A percentile compares a stretch with the other conserved stretches of the same genome.
Conservation (phyloP, 257 asterid genomes). For the Striga asiatica region DNA sequence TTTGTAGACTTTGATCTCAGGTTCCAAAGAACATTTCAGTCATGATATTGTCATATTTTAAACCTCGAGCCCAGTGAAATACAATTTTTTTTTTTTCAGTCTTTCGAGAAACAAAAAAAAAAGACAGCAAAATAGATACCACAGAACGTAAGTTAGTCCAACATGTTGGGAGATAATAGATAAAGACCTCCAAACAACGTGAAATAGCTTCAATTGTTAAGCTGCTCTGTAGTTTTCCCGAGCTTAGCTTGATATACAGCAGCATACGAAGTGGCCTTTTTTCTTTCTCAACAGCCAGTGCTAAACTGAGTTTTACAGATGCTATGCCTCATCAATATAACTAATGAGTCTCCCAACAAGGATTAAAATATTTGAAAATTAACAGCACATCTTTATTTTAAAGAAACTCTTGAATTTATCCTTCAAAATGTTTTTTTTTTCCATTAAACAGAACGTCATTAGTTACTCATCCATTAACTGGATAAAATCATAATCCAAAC, state of each 20-base stretch:
- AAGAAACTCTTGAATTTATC: neutral
- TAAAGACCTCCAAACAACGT: neutral
- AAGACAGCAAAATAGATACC: neutral
- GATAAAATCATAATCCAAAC: neutral
- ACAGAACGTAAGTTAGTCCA: too few species aligned
- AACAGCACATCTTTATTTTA: neutral
- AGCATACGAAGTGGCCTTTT: neutral
- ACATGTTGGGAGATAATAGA: neutral
- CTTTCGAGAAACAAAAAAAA: neutral
- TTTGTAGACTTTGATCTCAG: neutral
- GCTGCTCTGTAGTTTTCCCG: neutral
- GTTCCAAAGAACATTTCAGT: neutral
- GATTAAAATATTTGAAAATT: neutral
- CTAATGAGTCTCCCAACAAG: neutral
- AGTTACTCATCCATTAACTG: neutral
- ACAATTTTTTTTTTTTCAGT: neutral
- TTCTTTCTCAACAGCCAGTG: neutral
- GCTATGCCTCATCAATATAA: neutral
- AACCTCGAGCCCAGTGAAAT: neutral
- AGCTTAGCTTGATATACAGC: neutral
- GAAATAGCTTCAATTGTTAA: neutral
- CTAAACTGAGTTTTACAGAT: neutral
- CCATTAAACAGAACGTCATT: neutral
- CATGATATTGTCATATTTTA: neutral
- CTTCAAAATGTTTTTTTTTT: neutral